Evolutionary conservation across 345 rosid species (phyloP).

Genomic region (Citrus sinensis): DVS_A1.0 CM039168.1:5622501-5623000

Average conservation of each 20-base stretch:
- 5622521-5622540: not conserved
- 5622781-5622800: not conserved
- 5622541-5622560: not conserved
- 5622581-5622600: not conserved
- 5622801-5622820: not conserved
- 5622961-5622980: not conserved
- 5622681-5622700: not conserved
- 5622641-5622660: not conserved
- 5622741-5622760: not conserved
- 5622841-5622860: not conserved
- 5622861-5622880: not conserved
- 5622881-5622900: not conserved
- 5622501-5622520: not conserved
- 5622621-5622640: not conserved
- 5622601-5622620: not conserved
- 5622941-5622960: not conserved
- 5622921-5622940: not conserved
- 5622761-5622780: not conserved
- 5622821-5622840: not conserved
- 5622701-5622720: not conserved
- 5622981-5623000: constrained; percentile 2
- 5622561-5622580: not conserved
- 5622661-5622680: not conserved
- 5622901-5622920: not conserved
- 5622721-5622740: not conserved